Evolutionary conservation across 164 flowering plant genomes (phyloP).

Genomic region (Warburgia ugandensis): DNA sequence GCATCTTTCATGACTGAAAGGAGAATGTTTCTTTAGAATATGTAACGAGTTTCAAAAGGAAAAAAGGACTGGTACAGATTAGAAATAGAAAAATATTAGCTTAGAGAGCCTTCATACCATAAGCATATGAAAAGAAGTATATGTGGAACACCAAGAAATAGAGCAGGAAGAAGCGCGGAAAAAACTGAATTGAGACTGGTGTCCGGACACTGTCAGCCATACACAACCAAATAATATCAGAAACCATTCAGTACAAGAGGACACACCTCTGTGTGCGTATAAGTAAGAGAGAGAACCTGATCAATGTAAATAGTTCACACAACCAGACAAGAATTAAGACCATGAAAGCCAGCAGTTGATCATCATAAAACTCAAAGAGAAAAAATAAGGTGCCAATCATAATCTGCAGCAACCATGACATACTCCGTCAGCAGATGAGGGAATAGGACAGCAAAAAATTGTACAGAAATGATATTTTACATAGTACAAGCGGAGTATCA

Average conservation of each 20-base stretch:
- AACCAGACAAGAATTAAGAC: constrained; percentile 93
- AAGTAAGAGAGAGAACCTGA: constrained; percentile 51
- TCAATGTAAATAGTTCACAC: constrained; percentile 88
- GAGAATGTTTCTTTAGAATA: neutral
- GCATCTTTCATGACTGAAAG: too few relatives aligned
- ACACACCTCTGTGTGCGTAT: neutral
- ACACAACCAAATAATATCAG: neutral
- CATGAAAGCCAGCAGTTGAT: constrained; percentile 97
- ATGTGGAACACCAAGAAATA: constrained; percentile 96
- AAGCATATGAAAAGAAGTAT: constrained; percentile 93
- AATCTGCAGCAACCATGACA: constrained; percentile 49
- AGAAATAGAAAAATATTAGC: neutral
- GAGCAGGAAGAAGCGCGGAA: constrained; percentile 96
- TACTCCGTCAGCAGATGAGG: neutral
- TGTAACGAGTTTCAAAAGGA: neutral
- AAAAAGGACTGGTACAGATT: neutral
- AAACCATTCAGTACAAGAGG: neutral
- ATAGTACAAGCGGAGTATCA: too few relatives aligned
- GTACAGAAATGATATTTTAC: neutral
- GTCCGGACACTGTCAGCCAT: constrained; percentile 79
- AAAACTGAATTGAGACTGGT: constrained; percentile 96
- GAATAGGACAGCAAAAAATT: neutral
- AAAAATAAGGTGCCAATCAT: constrained; percentile 99
- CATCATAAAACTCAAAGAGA: constrained; percentile 96
- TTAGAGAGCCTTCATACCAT: constrained; percentile 44